These are phyloP conservation scores for Phlebiopsis gigantea DNA, from an alignment of 768 basidiomycete genomes.

Conservation along the genomic window DNA sequence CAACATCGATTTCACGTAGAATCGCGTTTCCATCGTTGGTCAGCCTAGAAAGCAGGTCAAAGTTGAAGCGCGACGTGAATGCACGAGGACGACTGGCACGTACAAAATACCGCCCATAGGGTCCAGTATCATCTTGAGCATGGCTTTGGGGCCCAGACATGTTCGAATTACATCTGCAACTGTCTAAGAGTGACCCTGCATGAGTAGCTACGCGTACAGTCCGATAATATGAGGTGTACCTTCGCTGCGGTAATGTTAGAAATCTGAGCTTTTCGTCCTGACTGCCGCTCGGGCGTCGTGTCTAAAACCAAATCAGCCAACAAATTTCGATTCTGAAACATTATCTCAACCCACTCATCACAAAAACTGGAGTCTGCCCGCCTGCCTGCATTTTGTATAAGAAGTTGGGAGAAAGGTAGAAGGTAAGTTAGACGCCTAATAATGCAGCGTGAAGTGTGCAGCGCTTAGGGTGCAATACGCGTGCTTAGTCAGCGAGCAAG, in stretches of 20 bases:
- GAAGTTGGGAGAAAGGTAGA: neutral
- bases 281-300: conserved; percentile 89
- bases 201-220: conserved; percentile 2
- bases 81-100: conserved; percentile 23
- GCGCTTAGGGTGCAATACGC: neutral
- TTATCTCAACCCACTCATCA: conserved; percentile 68
- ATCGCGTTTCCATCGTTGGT: conserved; percentile 99
- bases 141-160: conserved; percentile 94
- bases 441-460: neutral
- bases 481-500: conserved; percentile 4
- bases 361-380: conserved; percentile 75
- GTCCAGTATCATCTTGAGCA: conserved; percentile 99
- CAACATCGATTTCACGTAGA: conserved; percentile 96
- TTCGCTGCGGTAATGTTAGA: conserved; percentile 98
- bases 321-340: too few relatives aligned
- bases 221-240: conserved; percentile 36
- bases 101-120: conserved; percentile 99
- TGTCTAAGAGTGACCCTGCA: conserved; percentile 45
- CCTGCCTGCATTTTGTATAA: conserved; percentile 25
- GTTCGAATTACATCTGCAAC: conserved; percentile 98
- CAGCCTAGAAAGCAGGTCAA: conserved; percentile 42
- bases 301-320: too few relatives aligned
- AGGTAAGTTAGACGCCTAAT: neutral
- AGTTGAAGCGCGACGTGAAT: neutral
- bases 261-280: conserved; percentile 91